Evolutionary conservation across 305 asterid genomes (phyloP).

Genomic region (Rubia tinctorum): DNA sequence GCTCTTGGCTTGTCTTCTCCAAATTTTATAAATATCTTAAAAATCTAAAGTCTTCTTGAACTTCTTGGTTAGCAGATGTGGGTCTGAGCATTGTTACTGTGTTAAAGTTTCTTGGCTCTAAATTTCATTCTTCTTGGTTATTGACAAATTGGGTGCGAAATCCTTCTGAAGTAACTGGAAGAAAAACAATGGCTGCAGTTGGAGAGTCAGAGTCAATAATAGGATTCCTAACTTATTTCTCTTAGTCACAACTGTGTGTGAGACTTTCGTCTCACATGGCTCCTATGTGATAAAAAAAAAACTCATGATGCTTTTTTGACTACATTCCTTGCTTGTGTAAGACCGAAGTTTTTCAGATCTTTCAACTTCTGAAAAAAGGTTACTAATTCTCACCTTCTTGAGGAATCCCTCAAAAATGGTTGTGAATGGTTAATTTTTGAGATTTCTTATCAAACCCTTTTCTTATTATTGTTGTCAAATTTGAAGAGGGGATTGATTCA

Average conservation of each 20-base stretch:
- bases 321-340: not conserved
- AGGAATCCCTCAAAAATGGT: not conserved
- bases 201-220: too few species aligned
- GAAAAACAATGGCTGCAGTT: not conserved
- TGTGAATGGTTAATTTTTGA: not conserved
- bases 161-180: too few species aligned
- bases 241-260: not conserved
- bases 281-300: not conserved
- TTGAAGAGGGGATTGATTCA: not conserved
- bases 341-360: not conserved
- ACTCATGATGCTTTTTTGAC: not conserved
- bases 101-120: not conserved
- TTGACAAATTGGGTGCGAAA: not conserved
- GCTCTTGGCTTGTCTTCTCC: not conserved
- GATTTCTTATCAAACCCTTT: not conserved
- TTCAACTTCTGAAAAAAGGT: not conserved
- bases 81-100: not conserved
- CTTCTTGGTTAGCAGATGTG: not conserved
- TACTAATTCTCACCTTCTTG: not conserved
- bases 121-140: not conserved
- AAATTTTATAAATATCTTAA: not conserved
- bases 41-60: not conserved
- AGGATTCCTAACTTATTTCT: not conserved
- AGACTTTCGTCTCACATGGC: not conserved
- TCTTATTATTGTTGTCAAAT: not conserved